Evolutionary conservation across 78 protist genomes (phyloP).

Genomic region (Mantamonas sphyraenae): DNA sequence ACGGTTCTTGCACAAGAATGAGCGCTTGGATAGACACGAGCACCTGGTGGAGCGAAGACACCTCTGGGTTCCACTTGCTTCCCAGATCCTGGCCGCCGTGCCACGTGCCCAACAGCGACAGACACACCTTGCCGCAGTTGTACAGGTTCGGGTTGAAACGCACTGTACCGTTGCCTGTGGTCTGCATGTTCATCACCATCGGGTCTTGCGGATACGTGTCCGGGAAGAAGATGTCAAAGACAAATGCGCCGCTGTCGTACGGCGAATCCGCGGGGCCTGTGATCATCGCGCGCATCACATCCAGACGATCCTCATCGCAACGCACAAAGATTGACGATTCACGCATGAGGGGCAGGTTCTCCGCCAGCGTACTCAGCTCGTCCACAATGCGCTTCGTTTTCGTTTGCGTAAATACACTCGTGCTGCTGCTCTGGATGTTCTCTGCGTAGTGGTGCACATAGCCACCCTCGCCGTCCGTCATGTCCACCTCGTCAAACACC

Average conservation of each 20-base stretch:
- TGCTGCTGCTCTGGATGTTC: background rate
- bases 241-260: constrained; percentile 8
- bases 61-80: constrained; percentile 57
- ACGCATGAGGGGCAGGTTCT: constrained; percentile 19
- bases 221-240: constrained; percentile 20
- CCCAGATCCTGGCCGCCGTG: constrained; percentile 49
- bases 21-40: constrained; percentile 69
- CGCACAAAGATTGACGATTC: constrained; percentile 49
- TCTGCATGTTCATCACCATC: constrained; percentile 30
- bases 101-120: constrained; percentile 78
- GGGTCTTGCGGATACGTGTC: background rate
- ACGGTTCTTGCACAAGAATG: constrained; percentile 59
- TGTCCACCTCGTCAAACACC: background rate
- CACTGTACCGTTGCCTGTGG: constrained; percentile 69
- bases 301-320: constrained; percentile 29
- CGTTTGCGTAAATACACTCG: background rate
- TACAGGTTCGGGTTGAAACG: constrained; percentile 83
- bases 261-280: constrained; percentile 40
- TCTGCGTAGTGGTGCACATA: background rate
- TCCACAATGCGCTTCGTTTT: background rate
- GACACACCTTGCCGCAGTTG: constrained; percentile 17
- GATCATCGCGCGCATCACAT: constrained; percentile 36
- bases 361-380: background rate
- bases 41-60: constrained; percentile 62
- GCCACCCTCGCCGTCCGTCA: background rate